Evolutionary conservation across 140 eudicot species (phyloP).

Genomic region (Flaveria floridana): DNA sequence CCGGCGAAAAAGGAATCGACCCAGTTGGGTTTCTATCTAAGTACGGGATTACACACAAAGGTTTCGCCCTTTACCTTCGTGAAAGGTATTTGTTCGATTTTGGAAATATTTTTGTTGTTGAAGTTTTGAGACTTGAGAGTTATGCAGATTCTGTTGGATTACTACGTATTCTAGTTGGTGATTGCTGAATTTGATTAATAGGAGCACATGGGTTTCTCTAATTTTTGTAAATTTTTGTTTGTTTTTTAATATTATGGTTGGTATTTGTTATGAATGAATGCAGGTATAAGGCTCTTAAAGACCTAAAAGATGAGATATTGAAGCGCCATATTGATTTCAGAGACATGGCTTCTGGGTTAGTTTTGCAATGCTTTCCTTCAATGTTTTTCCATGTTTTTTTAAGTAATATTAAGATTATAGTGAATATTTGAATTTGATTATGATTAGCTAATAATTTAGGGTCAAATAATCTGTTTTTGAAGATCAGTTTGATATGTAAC

Average conservation of each 20-base stretch:
- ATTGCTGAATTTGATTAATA: neutral
- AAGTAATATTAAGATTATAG: neutral
- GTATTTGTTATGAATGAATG: neutral
- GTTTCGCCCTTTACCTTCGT: slow-evolving; percentile 85
- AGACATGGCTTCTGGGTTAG: slow-evolving; percentile 92
- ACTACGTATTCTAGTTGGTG: neutral
- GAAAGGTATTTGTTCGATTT: slow-evolving; percentile 51
- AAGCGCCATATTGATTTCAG: slow-evolving; percentile 53
- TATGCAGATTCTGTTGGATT: neutral
- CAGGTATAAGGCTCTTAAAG: slow-evolving; percentile 84
- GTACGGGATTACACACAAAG: slow-evolving; percentile 64
- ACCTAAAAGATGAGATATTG: slow-evolving; percentile 70
- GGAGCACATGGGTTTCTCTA: neutral
- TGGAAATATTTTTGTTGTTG: neutral
- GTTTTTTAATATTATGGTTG: neutral
- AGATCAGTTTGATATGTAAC: neutral
- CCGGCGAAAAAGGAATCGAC: slow-evolving; percentile 61
- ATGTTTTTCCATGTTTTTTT: neutral
- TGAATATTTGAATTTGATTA: neutral
- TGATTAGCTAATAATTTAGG: neutral
- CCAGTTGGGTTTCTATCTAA: slow-evolving; percentile 86
- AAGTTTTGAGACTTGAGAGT: too few relatives aligned
- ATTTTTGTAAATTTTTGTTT: neutral
- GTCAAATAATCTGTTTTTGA: slow-evolving; percentile 8
- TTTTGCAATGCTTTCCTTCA: slow-evolving; percentile 9